Percentiles rank a stretch among this genome's conserved stretches.
These are phyloP conservation scores for Zygosaccharomyces pseudobailii DNA, from an alignment of 1,139 yeast genomes.

Conservation along the genomic window DNA sequence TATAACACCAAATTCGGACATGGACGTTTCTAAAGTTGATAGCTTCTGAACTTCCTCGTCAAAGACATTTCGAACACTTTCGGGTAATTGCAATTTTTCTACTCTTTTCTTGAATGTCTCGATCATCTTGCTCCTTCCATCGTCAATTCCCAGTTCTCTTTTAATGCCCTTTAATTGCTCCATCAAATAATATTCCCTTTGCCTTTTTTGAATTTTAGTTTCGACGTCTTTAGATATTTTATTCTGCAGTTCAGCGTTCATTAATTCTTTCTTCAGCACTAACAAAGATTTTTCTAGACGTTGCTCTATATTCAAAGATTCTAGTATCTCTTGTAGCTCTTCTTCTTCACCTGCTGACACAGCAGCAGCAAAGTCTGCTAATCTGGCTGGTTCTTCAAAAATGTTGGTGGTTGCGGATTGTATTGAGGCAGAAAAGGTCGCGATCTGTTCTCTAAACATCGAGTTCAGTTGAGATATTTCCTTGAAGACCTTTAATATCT, in stretches of 20 bases:
- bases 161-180: slow-evolving; percentile 74
- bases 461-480: slow-evolving; percentile 56
- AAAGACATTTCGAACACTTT: slow-evolving; percentile 76
- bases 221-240: slow-evolving; percentile 64
- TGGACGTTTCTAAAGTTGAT: slow-evolving; percentile 61
- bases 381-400: slow-evolving; percentile 65
- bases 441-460: slow-evolving; percentile 61
- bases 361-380: slow-evolving; percentile 77
- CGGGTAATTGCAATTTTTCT: slow-evolving; percentile 68
- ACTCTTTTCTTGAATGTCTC: slow-evolving; percentile 77
- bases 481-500: slow-evolving; percentile 58
- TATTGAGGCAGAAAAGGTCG: slow-evolving; percentile 66
- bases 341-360: slow-evolving; percentile 62
- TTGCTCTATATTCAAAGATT: slow-evolving; percentile 64
- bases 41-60: slow-evolving; percentile 81
- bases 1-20: slow-evolving; percentile 84
- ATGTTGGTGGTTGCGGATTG: slow-evolving; percentile 61
- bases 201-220: slow-evolving; percentile 60
- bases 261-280: slow-evolving; percentile 74
- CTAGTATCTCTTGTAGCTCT: slow-evolving; percentile 66
- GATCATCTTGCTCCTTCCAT: slow-evolving; percentile 76
- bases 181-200: slow-evolving; percentile 59
- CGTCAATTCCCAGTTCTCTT: slow-evolving; percentile 84
- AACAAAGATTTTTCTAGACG: slow-evolving; percentile 74
- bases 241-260: slow-evolving; percentile 61